Conservation (phyloP, 2,329 filamentous ascomycete species). For the Hypoxylon sp. region DNA sequence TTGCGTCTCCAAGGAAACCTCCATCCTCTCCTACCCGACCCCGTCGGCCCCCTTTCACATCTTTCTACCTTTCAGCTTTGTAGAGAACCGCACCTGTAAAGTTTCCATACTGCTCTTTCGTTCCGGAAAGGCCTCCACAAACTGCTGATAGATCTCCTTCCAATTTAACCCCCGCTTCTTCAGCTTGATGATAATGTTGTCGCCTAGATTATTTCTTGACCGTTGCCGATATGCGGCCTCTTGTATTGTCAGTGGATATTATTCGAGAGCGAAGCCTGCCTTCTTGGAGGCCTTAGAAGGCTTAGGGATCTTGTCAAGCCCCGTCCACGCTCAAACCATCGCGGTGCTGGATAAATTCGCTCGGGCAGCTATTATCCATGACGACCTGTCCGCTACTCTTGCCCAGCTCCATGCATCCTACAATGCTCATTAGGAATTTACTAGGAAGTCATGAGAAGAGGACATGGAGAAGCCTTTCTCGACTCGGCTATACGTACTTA, state of each 20-base stretch:
- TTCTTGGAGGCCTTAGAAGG: slow-evolving; percentile 5
- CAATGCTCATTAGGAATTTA: neutral
- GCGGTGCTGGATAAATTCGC: neutral
- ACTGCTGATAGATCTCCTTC: no score
- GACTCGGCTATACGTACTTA: neutral
- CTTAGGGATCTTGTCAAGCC: neutral
- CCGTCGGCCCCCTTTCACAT: no score
- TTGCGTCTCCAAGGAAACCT: no score
- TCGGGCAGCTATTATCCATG: neutral
- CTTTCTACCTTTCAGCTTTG: no score
- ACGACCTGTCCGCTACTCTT: neutral
- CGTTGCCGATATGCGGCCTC: neutral
- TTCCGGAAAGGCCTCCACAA: no score
- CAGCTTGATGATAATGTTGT: no score
- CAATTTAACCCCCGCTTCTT: no score
- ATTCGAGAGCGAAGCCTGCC: neutral
- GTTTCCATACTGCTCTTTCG: no score
- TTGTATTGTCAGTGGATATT: neutral
- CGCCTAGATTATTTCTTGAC: neutral
- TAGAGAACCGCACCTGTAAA: no score
- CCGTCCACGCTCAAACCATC: slow-evolving; percentile 2
- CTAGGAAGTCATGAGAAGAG: neutral
- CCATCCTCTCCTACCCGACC: no score
- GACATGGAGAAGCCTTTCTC: slow-evolving; percentile 7
- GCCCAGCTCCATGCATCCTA: neutral